Evolutionary conservation across 2,329 filamentous ascomycete genomes (phyloP).

Genomic region (Ophiosphaerella korrae): DNA sequence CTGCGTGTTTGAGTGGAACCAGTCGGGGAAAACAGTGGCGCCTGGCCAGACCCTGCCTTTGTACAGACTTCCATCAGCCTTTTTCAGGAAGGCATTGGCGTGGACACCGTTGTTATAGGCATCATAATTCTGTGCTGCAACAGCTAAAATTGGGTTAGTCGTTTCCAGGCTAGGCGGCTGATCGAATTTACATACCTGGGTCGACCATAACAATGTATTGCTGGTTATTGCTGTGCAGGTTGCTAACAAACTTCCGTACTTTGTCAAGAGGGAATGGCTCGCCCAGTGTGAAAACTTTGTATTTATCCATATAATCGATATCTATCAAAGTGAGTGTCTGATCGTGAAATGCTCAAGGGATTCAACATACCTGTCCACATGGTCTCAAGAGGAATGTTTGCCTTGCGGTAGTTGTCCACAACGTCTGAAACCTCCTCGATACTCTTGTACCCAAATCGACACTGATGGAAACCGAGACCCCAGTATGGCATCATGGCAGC

Average conservation of each 20-base stretch:
- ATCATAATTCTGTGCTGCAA: constrained; percentile 53
- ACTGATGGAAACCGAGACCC: constrained; percentile 58
- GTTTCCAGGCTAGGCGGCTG: not conserved
- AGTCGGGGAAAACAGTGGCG: constrained; percentile 73
- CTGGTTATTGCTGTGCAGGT: constrained; percentile 69
- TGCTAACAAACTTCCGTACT: constrained; percentile 67
- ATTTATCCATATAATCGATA: constrained; percentile 69
- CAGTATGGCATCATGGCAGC: constrained; percentile 58
- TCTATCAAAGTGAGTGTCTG: constrained; percentile 41
- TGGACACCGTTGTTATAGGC: constrained; percentile 67
- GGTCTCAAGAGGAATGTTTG: constrained; percentile 69
- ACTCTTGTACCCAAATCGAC: constrained; percentile 57
- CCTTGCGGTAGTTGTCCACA: constrained; percentile 67
- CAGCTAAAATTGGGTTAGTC: constrained; percentile 58
- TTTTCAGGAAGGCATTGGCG: constrained; percentile 58
- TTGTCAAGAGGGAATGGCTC: constrained; percentile 64
- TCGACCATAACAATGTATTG: constrained; percentile 82
- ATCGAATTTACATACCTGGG: constrained; percentile 46
- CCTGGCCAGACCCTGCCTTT: constrained; percentile 78
- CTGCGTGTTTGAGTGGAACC: constrained; percentile 70
- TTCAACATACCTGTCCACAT: constrained; percentile 70
- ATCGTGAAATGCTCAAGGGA: not conserved
- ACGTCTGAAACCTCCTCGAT: constrained; percentile 68
- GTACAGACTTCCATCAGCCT: constrained; percentile 60
- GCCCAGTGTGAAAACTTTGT: constrained; percentile 68